Evolutionary conservation across 441 rosid species (phyloP).

Genomic region (Adansonia madagascariensis): DNA sequence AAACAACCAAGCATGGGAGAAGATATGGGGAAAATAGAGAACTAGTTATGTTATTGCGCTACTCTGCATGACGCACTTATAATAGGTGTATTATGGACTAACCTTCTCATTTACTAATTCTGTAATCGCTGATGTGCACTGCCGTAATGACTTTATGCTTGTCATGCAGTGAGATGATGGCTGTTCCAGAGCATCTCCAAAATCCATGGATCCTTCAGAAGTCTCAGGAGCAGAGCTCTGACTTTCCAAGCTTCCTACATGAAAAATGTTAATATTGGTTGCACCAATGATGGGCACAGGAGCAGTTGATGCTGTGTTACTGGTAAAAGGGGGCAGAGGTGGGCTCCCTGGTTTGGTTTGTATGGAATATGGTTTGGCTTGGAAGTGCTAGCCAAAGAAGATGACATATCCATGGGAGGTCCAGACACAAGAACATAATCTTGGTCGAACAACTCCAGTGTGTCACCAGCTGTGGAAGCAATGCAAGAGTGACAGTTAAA

Average conservation of each 20-base stretch:
- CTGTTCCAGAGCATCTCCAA: slow-evolving; percentile 66
- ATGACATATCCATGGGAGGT: slow-evolving; percentile 65
- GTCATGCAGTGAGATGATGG: slow-evolving; percentile 69
- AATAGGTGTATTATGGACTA: slow-evolving; percentile 23
- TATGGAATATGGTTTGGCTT: slow-evolving; percentile 56
- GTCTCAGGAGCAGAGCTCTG: slow-evolving; percentile 72
- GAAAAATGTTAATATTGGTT: slow-evolving; percentile 40
- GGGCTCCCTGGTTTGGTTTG: slow-evolving; percentile 58
- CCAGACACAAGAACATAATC: slow-evolving; percentile 86
- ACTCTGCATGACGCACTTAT: background rate
- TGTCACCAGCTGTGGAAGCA: slow-evolving; percentile 56
- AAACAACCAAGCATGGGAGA: background rate
- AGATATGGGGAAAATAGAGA: background rate
- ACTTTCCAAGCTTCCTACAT: slow-evolving; percentile 63
- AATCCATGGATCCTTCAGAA: slow-evolving; percentile 76
- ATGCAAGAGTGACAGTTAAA: slow-evolving; percentile 5
- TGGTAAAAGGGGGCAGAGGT: slow-evolving; percentile 41
- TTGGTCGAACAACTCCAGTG: slow-evolving; percentile 79
- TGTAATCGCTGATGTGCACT: slow-evolving; percentile 64
- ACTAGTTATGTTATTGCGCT: background rate
- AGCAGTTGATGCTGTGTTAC: slow-evolving; percentile 48
- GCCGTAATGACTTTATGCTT: slow-evolving; percentile 77
- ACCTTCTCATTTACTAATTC: slow-evolving; percentile 74
- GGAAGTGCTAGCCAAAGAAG: slow-evolving; percentile 55
- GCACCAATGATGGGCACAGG: slow-evolving; percentile 69